Evolutionary conservation across 805 yeast genomes (phyloP).

Genomic region (Yarrowia sp.): DNA sequence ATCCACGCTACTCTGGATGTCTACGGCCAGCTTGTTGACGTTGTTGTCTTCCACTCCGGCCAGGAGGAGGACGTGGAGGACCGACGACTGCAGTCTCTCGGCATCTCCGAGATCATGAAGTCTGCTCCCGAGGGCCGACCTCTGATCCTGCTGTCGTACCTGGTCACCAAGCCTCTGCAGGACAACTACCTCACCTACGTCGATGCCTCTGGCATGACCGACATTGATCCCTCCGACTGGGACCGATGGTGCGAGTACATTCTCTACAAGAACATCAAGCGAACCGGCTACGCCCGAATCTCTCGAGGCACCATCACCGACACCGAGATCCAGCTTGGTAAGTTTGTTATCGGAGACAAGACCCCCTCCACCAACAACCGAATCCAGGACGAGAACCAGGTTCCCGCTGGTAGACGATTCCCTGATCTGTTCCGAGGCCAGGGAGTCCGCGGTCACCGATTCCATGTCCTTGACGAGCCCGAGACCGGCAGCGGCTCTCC

Average conservation of each 20-base stretch:
- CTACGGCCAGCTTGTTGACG: slow-evolving; percentile 82
- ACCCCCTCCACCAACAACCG: slow-evolving; percentile 56
- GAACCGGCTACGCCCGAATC: slow-evolving; percentile 91
- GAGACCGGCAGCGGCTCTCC: slow-evolving; percentile 52
- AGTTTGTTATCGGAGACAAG: slow-evolving; percentile 59
- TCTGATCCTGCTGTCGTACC: slow-evolving; percentile 79
- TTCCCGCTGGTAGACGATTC: slow-evolving; percentile 65
- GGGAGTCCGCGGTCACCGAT: slow-evolving; percentile 90
- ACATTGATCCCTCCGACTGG: slow-evolving; percentile 89
- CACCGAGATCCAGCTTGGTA: slow-evolving; percentile 94
- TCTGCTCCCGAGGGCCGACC: slow-evolving; percentile 71
- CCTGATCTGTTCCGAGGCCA: slow-evolving; percentile 80
- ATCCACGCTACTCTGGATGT: slow-evolving; percentile 93
- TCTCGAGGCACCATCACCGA: slow-evolving; percentile 93
- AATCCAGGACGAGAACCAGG: slow-evolving; percentile 50
- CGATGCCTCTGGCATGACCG: slow-evolving; percentile 79
- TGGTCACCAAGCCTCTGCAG: slow-evolving; percentile 81
- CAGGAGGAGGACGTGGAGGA: slow-evolving; percentile 98
- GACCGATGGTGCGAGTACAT: slow-evolving; percentile 99
- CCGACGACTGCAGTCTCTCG: slow-evolving; percentile 78
- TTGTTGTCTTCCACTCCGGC: slow-evolving; percentile 96
- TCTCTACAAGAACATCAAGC: slow-evolving; percentile 76
- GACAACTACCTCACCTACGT: slow-evolving; percentile 94
- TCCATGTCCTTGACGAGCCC: slow-evolving; percentile 94
- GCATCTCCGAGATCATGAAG: slow-evolving; percentile 72